Evolutionary conservation across 345 rosid species (phyloP).

Genomic region (Melaleuca alternifolia): DNA sequence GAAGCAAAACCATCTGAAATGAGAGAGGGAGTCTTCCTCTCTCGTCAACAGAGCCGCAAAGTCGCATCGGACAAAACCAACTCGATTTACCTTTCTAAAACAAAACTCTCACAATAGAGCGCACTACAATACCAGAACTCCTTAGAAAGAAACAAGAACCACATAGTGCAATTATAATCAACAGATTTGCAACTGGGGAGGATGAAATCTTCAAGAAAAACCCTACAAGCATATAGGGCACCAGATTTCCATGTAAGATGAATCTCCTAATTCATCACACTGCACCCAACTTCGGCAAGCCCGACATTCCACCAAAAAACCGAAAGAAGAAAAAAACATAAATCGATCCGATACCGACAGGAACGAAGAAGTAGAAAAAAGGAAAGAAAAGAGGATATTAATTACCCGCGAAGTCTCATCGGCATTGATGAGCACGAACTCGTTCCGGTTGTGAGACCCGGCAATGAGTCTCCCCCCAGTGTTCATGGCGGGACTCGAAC

Average conservation of each 20-base stretch:
- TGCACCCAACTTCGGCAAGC: background rate
- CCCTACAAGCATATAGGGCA: background rate
- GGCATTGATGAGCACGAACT: slow-evolving; percentile 87
- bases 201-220: background rate
- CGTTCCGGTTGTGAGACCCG: slow-evolving; percentile 93
- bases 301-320: background rate
- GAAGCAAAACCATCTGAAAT: background rate
- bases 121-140: background rate
- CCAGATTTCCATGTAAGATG: background rate
- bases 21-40: background rate
- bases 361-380: background rate
- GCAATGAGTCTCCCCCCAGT: slow-evolving; percentile 92
- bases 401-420: slow-evolving; percentile 74
- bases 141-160: background rate
- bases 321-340: background rate
- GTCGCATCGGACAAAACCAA: background rate
- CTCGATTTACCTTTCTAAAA: background rate
- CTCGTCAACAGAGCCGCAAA: background rate
- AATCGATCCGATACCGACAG: background rate
- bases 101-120: background rate
- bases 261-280: background rate
- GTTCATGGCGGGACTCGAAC: slow-evolving; percentile 29
- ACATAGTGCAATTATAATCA: background rate
- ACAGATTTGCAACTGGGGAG: background rate
- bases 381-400: background rate